Conservation (phyloP, 768 basidiomycete species). For the Mycena vulgaris region DNA sequence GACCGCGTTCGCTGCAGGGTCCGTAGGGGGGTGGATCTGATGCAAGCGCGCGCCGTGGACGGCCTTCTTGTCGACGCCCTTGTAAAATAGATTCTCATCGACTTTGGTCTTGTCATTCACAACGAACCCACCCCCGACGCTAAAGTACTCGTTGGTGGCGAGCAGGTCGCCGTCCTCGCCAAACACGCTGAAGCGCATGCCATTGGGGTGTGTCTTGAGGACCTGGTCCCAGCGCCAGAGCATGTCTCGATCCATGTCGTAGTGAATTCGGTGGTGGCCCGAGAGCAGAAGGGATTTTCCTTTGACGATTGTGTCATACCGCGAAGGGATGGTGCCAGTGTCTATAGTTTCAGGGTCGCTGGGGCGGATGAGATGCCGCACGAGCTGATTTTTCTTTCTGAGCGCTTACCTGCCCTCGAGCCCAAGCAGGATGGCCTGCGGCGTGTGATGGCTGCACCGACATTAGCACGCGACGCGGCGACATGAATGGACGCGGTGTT, state of each 20-base stretch:
- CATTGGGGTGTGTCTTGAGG: slow-evolving; percentile 92
- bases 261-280: slow-evolving; percentile 83
- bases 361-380: slow-evolving; percentile 51
- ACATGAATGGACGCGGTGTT: slow-evolving; percentile 21
- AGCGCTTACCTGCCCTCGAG: slow-evolving; percentile 69
- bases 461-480: slow-evolving; percentile 14
- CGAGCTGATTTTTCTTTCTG: not conserved
- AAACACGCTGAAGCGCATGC: slow-evolving; percentile 94
- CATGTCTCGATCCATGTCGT: slow-evolving; percentile 94
- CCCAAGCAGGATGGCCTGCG: slow-evolving; percentile 88
- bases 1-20: slow-evolving; percentile 48
- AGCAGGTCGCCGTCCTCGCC: slow-evolving; percentile 86
- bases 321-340: slow-evolving; percentile 84
- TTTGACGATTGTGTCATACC: slow-evolving; percentile 78
- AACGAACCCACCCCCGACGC: slow-evolving; percentile 95
- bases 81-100: slow-evolving; percentile 96
- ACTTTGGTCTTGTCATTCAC: slow-evolving; percentile 96
- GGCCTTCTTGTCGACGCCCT: slow-evolving; percentile 85
- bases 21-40: slow-evolving; percentile 66
- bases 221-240: slow-evolving; percentile 89
- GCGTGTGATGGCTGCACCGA: slow-evolving; percentile 81
- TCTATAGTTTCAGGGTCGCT: slow-evolving; percentile 96
- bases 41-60: slow-evolving; percentile 88
- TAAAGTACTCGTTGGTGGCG: slow-evolving; percentile 96
- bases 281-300: slow-evolving; percentile 79